Evolutionary conservation across 148 eudicot species (phyloP).

Genomic region (Fagopyrum homotropicum): DNA sequence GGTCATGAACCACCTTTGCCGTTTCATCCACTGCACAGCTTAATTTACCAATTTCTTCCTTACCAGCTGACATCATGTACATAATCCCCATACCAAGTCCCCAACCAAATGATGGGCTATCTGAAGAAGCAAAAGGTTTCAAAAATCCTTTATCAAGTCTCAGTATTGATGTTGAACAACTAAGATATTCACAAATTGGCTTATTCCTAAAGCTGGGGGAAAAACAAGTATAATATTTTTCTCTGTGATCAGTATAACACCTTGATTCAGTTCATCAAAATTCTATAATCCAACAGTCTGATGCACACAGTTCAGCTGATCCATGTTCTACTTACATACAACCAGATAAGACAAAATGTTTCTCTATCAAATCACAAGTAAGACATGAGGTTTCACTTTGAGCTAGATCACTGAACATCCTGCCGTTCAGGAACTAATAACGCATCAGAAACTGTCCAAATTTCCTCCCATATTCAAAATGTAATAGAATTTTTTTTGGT

Average conservation of each 20-base stretch:
- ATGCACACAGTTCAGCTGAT: neutral
- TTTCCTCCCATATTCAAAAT: neutral
- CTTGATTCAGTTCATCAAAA: neutral
- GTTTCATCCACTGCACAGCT: constrained; percentile 51
- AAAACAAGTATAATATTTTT: neutral
- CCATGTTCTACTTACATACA: neutral
- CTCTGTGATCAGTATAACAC: neutral
- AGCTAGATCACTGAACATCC: neutral
- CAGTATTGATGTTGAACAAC: neutral
- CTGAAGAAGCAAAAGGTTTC: constrained; percentile 22
- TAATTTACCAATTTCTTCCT: constrained; percentile 51
- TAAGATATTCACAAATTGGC: neutral
- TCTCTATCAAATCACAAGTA: neutral
- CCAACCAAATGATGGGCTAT: constrained; percentile 36
- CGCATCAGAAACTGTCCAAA: neutral
- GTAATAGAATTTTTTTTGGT: neutral
- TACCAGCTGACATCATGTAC: constrained; percentile 80
- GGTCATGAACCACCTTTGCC: constrained; percentile 48
- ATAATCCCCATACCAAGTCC: constrained; percentile 64
- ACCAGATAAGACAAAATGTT: neutral
- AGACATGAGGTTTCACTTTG: neutral
- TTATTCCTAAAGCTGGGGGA: neutral
- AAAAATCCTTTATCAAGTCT: neutral
- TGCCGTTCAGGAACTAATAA: neutral
- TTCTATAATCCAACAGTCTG: neutral